These are phyloP conservation scores for Cadophora gregata DNA, from an alignment of 2,329 filamentous ascomycete genomes.

Conservation along the genomic window DNA sequence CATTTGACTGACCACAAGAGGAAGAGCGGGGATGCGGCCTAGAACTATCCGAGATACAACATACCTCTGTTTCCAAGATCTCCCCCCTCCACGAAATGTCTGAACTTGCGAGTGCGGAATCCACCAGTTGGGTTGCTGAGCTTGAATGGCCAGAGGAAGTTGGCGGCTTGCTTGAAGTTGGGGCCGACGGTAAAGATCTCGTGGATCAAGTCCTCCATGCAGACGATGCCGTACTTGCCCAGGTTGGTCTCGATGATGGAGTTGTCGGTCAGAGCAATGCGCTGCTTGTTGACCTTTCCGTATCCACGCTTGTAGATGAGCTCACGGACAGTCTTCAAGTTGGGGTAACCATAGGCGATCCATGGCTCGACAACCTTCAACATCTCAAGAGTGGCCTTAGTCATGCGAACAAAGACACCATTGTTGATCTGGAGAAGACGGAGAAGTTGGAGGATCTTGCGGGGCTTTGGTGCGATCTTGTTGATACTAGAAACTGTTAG, in stretches of 20 bases:
- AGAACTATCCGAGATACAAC: background rate
- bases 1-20: background rate
- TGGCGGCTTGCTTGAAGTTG: conserved; percentile 97
- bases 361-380: conserved; percentile 98
- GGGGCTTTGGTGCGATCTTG: conserved; percentile 99
- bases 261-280: conserved; percentile 96
- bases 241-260: conserved; percentile 95
- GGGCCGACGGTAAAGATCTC: conserved; percentile 98
- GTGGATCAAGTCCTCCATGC: conserved; percentile 98
- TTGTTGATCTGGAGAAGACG: conserved; percentile 99
- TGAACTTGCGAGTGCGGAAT: conserved; percentile 95
- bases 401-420: conserved; percentile 95
- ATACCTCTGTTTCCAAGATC: conserved; percentile 94
- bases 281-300: conserved; percentile 99
- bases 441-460: conserved; percentile 99
- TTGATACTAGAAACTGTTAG: conserved; percentile 79
- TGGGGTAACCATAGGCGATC: conserved; percentile 99
- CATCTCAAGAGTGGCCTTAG: conserved; percentile 98
- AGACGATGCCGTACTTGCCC: conserved; percentile 98
- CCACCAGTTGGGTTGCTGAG: conserved; percentile 97
- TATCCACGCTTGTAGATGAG: conserved; percentile 99
- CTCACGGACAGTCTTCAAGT: conserved; percentile 98
- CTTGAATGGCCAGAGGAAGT: conserved; percentile 99
- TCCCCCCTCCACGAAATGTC: conserved; percentile 61
- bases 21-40: background rate